Percentiles rank a stretch among this genome's conserved stretches.
Evolutionary conservation across 2,329 filamentous ascomycete genomes (phyloP).

Genomic region (Fusarium chaquense): DNA sequence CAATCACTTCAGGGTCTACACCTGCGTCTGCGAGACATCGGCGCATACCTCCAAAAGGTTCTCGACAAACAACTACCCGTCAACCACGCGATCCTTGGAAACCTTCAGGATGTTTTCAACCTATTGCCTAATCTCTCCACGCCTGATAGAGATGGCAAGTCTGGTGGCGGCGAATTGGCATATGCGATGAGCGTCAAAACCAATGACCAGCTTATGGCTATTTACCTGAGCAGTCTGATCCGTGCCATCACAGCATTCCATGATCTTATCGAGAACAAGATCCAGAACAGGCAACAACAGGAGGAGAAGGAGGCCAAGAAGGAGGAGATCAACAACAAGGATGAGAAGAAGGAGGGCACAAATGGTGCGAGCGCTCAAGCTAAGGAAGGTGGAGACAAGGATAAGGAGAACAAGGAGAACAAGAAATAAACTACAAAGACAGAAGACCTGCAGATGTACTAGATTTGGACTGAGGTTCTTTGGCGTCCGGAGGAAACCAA

Average conservation of each 20-base stretch:
- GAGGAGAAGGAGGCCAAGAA: conserved; percentile 95
- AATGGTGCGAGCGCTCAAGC: conserved; percentile 57
- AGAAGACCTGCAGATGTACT: conserved; percentile 32
- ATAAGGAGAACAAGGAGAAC: conserved; percentile 69
- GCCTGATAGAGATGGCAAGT: conserved; percentile 74
- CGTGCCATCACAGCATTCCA: conserved; percentile 98
- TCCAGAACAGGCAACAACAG: conserved; percentile 96
- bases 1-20: conserved; percentile 97
- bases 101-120: conserved; percentile 99
- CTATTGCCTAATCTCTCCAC: conserved; percentile 95
- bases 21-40: conserved; percentile 93
- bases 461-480: conserved; percentile 38
- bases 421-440: conserved; percentile 51
- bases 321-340: conserved; percentile 71
- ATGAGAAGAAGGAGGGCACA: conserved; percentile 67
- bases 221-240: conserved; percentile 94
- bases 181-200: conserved; percentile 99
- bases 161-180: conserved; percentile 85
- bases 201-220: conserved; percentile 98
- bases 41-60: conserved; percentile 94
- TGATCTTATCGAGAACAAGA: conserved; percentile 99
- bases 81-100: conserved; percentile 96
- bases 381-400: conserved; percentile 66
- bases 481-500: conserved; percentile 42
- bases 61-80: conserved; percentile 92